A percentile compares a stretch with the other conserved stretches of the same genome.
Evolutionary conservation across 2,329 filamentous ascomycete species (phyloP).

Genomic region (Paramyrothecium roridum): DNA sequence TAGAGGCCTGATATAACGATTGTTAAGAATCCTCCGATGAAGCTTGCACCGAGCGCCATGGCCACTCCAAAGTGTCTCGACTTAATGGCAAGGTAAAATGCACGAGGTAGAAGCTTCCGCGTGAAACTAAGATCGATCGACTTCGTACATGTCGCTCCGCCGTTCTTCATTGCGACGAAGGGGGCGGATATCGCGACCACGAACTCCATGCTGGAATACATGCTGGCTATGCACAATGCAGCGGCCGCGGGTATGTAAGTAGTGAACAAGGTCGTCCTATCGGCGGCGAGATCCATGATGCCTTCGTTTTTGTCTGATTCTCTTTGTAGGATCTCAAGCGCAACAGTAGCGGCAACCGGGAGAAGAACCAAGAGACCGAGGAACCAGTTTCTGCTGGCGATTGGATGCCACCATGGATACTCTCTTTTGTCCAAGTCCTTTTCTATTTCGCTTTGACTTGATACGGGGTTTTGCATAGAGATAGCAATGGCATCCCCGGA

Average conservation of each 20-base stretch:
- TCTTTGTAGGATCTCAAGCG: conserved; percentile 16
- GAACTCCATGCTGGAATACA: conserved; percentile 15
- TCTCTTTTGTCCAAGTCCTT: background rate
- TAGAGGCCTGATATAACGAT: conserved; percentile 21
- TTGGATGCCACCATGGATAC: conserved; percentile 17
- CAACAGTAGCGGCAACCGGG: conserved; percentile 14
- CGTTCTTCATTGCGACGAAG: conserved; percentile 14
- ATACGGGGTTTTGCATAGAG: background rate
- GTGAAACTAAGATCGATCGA: conserved; percentile 15
- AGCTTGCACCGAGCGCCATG: conserved; percentile 14
- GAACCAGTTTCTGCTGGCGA: conserved; percentile 16
- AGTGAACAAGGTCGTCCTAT: conserved; percentile 16
- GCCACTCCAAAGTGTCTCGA: conserved; percentile 16
- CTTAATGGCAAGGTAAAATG: conserved; percentile 12
- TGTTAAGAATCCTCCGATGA: conserved; percentile 14
- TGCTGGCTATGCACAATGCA: conserved; percentile 12
- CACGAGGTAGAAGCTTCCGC: conserved; percentile 15
- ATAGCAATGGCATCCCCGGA: background rate
- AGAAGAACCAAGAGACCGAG: conserved; percentile 17
- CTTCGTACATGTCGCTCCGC: conserved; percentile 10
- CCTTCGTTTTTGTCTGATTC: conserved; percentile 19
- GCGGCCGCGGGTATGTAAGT: conserved; percentile 22
- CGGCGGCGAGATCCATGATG: conserved; percentile 12
- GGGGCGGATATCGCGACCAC: conserved; percentile 18
- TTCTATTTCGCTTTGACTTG: background rate